These are phyloP conservation scores for Neotropicomus parvogracilis DNA, from an alignment of 1,284 basidiomycete genomes.

Conservation along the genomic window DNA sequence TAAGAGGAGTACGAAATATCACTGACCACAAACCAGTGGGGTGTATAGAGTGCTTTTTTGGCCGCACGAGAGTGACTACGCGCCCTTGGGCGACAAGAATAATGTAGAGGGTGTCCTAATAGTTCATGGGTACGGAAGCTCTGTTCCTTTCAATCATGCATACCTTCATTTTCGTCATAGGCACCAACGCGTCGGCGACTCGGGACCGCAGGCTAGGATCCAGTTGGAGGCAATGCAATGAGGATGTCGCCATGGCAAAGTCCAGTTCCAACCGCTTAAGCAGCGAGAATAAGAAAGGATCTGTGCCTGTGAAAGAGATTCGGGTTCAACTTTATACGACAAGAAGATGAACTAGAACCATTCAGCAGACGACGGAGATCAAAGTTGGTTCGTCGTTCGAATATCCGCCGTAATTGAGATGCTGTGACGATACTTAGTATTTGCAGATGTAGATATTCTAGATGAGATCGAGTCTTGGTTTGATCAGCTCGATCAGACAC, in stretches of 20 bases:
- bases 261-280: slow-evolving; percentile 72
- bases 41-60: slow-evolving; percentile 91
- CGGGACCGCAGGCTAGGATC: slow-evolving; percentile 66
- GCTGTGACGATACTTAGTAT: slow-evolving; percentile 88
- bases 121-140: slow-evolving; percentile 8
- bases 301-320: slow-evolving; percentile 57
- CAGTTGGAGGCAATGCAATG: slow-evolving; percentile 77
- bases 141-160: slow-evolving; percentile 14
- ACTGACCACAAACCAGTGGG: slow-evolving; percentile 63
- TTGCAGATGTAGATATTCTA: slow-evolving; percentile 93
- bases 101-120: slow-evolving; percentile 86
- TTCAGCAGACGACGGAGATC: slow-evolving; percentile 83
- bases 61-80: slow-evolving; percentile 86
- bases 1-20: slow-evolving; percentile 1
- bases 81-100: slow-evolving; percentile 76
- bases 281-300: slow-evolving; percentile 73
- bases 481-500: slow-evolving; percentile 36
- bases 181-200: slow-evolving; percentile 73
- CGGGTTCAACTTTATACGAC: not conserved
- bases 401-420: slow-evolving; percentile 80
- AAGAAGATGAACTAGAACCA: slow-evolving; percentile 43
- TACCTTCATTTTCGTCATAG: slow-evolving; percentile 77
- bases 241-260: slow-evolving; percentile 76
- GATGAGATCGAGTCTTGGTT: slow-evolving; percentile 86
- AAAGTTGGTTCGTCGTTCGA: slow-evolving; percentile 87